Base-by-base conservation (phyloP, 129 eudicot species). In the Tagetes patula region DNA sequence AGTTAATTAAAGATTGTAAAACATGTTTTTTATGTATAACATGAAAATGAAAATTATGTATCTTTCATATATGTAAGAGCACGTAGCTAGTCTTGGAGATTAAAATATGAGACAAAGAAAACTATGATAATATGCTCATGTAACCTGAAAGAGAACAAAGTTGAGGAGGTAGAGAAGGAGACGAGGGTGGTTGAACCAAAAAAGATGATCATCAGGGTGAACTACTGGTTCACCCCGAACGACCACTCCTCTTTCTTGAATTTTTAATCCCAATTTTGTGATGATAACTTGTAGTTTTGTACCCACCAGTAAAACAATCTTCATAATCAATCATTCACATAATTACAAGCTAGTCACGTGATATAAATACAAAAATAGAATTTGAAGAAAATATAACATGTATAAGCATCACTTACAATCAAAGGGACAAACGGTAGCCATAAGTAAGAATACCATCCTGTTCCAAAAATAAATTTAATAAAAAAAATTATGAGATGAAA, bases 391-490 rank as follows among this genome's bases (percentile, higher is more conserved):
- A 31, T 6, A 34, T 20, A 33, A 20, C 27, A 20, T 20, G 12
- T 13, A 33, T 31, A 84, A 20, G 27, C 27, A 20, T 20, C 27
- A 20, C 96, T 84, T 73, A 88, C 96, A 63, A 88, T 14, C 32
- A 88, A 49, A 20, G 96, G 91, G 54, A 88, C 72, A 73, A 88
- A 81, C 64, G 96, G 86, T 7, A 88, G 79, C 91, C 91, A 86
- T 40, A 76, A 67, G 20, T 82, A 75, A 4, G 88, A 76, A 41
- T 77, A 69, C 89, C 82, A 84, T 20, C 96, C 96, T 88, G 89
- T 77, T 61, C 70, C 27, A 20, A 20, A 20, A 20, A 20, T 20
- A 20, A 20, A 20, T 20, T 20, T 20, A 20, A 20, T 20, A 20
- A 20, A 20, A 20, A 20, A 20, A 20, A 20, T 20, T 20, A 20